Base-by-base conservation (phyloP, 2,329 filamentous ascomycete species). In the Keithomyces neogunnii region DNA sequence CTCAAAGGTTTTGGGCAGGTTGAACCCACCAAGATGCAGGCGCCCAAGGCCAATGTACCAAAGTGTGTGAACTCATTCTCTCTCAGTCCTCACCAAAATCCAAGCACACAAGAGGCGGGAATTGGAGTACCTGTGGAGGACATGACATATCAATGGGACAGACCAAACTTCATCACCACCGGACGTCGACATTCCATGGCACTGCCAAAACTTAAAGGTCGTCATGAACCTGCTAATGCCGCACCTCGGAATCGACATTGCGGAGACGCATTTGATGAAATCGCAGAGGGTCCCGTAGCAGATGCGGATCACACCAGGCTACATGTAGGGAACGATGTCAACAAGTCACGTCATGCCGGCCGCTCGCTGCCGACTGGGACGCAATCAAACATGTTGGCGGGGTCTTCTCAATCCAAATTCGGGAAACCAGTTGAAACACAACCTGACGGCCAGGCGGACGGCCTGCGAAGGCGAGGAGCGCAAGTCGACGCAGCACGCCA, bases 111-210 rank as follows among this genome's bases (percentile, higher is more conserved):
- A 36, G 26, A 29, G 43, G 28, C 36, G 5, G 36, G 45, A 30
- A 40, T 5, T 3, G 30, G 13, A 5, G 35, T 19, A 19, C 19
- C 8, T 31, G 39, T 45, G 4, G 36, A 46, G 26, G 30, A 36
- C 6, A 28, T 11, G 29, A 26, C 31, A 26, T 19, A 10, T 30
- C 44, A 44, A 33, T 50, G 43, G 31, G 47, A 45, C 19, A 39
- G 52, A 39, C 52, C 52, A 26, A 51, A 49, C n/a, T 54, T 54
- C n/a, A 54, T 51, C 31, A 54, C 47, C 26, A 54, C 52, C 8
- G 52, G 52, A 26, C 45, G 52, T 9, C 36, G 52, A 40, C 49
- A 51, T 44, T 54, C 52, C 13, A 45, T 54, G 42, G 48, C 52
- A 5, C 46, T 51, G 52, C 52, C 52, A 31, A 54, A 51, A 19